Conservation (phyloP, 768 basidiomycete genomes). For the Phaeolepiota aurea region DNA sequence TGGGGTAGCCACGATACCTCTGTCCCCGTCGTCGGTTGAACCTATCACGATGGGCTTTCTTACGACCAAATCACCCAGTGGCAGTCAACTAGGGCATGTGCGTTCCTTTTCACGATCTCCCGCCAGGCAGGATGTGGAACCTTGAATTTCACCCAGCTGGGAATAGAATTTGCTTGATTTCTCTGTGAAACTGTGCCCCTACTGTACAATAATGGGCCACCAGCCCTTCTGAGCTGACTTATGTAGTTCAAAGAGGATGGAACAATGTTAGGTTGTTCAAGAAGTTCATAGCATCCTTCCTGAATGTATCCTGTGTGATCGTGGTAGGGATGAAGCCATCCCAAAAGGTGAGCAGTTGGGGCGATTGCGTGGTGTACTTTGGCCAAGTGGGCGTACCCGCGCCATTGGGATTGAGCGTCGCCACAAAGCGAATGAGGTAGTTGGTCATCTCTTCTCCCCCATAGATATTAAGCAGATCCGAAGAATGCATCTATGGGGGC, state of each 20-base stretch:
- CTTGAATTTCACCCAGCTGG: no score
- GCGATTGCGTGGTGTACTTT: slow-evolving; percentile 8
- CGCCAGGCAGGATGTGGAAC: no score
- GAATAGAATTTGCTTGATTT: no score
- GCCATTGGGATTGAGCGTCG: slow-evolving; percentile 12
- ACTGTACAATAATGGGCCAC: no score
- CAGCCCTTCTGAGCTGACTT: background rate
- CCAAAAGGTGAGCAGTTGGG: slow-evolving; percentile 17
- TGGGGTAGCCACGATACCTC: slow-evolving; percentile 13
- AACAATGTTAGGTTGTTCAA: slow-evolving; percentile 15
- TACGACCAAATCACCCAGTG: background rate
- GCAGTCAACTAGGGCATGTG: slow-evolving; percentile 2
- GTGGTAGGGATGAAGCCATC: slow-evolving; percentile 16
- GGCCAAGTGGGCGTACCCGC: slow-evolving; percentile 13
- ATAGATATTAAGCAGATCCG: slow-evolving; percentile 29
- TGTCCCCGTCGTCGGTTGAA: slow-evolving; percentile 14
- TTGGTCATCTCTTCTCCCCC: slow-evolving; percentile 27
- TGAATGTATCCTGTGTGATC: slow-evolving; percentile 14
- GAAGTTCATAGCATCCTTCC: slow-evolving; percentile 13
- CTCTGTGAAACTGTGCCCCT: no score
- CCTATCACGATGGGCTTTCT: slow-evolving; percentile 9
- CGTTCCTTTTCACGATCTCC: no score
- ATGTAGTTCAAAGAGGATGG: slow-evolving; percentile 1
- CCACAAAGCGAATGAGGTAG: slow-evolving; percentile 31
- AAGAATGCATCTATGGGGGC: slow-evolving; percentile 23